Conservation (phyloP, 495 filamentous ascomycete genomes). For the Hyaloscypha variabilis region DNA sequence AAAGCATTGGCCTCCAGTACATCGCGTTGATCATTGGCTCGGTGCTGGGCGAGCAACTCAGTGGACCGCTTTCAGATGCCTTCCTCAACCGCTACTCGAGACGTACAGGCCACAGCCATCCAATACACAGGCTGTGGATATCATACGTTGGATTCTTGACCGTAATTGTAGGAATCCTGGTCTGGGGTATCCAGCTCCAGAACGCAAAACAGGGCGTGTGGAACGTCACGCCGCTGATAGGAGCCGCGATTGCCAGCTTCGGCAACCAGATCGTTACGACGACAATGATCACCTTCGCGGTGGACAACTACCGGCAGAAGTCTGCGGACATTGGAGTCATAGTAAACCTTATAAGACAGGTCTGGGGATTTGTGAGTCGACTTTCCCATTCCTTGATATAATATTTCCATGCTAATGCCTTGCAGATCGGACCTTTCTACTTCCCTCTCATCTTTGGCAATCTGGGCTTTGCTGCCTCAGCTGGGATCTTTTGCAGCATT, state of each 20-base stretch:
- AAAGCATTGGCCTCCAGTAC: conserved; percentile 57
- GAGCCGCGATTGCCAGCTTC: conserved; percentile 48
- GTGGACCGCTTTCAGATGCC: conserved; percentile 47
- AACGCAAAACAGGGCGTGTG: conserved; percentile 43
- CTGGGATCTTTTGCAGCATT: too few species aligned
- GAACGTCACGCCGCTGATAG: conserved; percentile 53
- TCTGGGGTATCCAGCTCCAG: conserved; percentile 50
- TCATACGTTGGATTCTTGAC: conserved; percentile 50
- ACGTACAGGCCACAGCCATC: conserved; percentile 36
- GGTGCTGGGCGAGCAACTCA: conserved; percentile 57
- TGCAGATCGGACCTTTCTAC: too few species aligned
- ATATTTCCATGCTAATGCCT: neutral
- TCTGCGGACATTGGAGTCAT: conserved; percentile 56
- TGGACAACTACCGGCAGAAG: conserved; percentile 51
- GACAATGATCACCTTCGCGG: conserved; percentile 54
- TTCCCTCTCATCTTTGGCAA: too few species aligned
- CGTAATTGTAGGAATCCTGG: conserved; percentile 50
- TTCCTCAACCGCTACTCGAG: conserved; percentile 46
- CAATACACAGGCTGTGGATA: conserved; percentile 56
- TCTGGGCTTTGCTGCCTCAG: too few species aligned
- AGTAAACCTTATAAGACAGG: conserved; percentile 53
- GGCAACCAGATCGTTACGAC: conserved; percentile 62
- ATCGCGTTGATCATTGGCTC: conserved; percentile 55
- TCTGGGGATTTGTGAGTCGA: conserved; percentile 58
- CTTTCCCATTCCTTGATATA: conserved; percentile 42